Base-by-base conservation (phyloP, 768 basidiomycete genomes). In the Lactarius hengduanensis region DNA sequence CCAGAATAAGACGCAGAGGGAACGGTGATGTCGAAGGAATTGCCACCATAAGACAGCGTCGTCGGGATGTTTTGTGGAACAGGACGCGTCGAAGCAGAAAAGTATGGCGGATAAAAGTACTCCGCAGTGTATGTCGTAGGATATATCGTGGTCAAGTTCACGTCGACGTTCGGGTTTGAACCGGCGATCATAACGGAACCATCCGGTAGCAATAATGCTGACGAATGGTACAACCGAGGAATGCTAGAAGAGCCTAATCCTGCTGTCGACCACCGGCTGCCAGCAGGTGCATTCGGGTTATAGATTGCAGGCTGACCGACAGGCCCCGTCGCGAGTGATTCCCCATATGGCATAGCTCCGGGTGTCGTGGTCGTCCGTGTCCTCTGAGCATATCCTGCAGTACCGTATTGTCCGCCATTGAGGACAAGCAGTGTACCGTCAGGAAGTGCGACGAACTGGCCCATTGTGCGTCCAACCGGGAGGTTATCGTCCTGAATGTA, bases 41-140 rank as follows among this genome's bases (percentile, higher is more conserved):
- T 67, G 1, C 96, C 96, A 47, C 96, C 96, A 72, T 98, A 98
- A 0, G 84, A 77, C 59, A 98, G 79, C 2, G 79, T 89, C 20
- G 76, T 77, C 0, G 95, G 96, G 0, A 93, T 74, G 4, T 90
- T 89, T 13, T 78, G 74, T 20, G 89, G 90, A 1, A 76, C 76
- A 1, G 96, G 96, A 11, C 94, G 89, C 0, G 79, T 79, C 55
- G 77, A 72, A 10, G 89, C 83, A 50, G 84, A 80, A 80, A 90
- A 98, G 79, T 96, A 98, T 10, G 86, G 82, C 0, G 96, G 96
- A 79, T 95, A 98, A 81, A 95, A 98, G 53, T 88, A 82, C 75
- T 96, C 94, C 2, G 90, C 87, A 38, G 84, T 79, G 73, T 94
- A 95, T 34, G 87, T 84, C 1, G 93, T 94, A 1, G 89, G 88